Base-by-base conservation (phyloP, 257 asterid genomes). In the Salvia miltiorrhiza region DNA sequence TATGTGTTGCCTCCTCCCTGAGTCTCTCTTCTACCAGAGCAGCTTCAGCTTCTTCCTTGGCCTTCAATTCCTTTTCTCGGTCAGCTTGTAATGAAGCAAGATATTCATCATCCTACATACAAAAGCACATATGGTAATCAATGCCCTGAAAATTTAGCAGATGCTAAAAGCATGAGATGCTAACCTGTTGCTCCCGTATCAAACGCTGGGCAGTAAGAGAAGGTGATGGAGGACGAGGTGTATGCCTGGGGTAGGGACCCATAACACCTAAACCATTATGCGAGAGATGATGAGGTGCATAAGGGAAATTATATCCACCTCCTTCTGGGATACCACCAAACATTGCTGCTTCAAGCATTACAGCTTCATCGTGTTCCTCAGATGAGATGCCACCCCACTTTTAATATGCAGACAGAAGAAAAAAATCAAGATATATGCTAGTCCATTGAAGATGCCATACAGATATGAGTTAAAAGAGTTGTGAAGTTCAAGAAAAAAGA, bases 371-470 rank as follows among this genome's bases (percentile, higher is more conserved):
- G 53, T 90, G 98, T 76, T 93, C 98, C 90, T 67, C 95, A 9
- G 98, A 90, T 63, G 98, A 93, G 69, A 93, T 93, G 77, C 97
- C 97, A 57, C 97, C 98, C 98, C 97, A 93, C 98, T 93, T 78
- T 67, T 52, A 72, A 58, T 60, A 43, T 52, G 77, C 47, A 76
- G n/a, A 67, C 30, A 65, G 64, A 63, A 61, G 24, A 14, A 61
- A 2, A 52, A 65, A 17, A 9, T 67, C 20, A 14, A 40, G 9
- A 61, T 17, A 40, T 52, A 61, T n/a, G 8, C 33, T 21, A 63
- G 3, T 73, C 30, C 49, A 73, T 35, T 19, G 50, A 49, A 50
- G 63, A 54, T 40, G 48, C 47, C 49, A 55, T 47, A n/a, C 24
- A 14, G 28, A 43, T 23, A 43, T 9, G 45, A 21, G 69, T 14